Evolutionary conservation across 148 eudicot species (phyloP), one percentile per base, ranked within the genome.

Genomic region (Hydrangea macrophylla): DNA sequence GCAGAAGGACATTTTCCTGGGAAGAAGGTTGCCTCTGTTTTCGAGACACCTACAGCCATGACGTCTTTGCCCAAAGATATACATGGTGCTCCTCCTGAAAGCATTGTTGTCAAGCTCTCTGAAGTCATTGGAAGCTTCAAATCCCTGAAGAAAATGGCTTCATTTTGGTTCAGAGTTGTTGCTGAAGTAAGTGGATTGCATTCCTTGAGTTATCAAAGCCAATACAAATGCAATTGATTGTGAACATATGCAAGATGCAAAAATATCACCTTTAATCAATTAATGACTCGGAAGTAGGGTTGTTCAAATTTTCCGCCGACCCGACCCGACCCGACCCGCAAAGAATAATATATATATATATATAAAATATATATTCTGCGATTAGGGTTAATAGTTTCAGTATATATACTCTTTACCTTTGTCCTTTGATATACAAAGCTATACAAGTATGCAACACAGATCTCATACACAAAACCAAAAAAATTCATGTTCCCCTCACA

Each of bases 101-200:
- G 90, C 81, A 79, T 93, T 82, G 74, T 90, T 68, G 87, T 82
- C 70, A 81, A 82, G 80, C 81, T 93, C 60, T 74, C 98, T 80
- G 98, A 93, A 84, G 91, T 88, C 58, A 77, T 88, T 73, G 96
- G 98, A 73, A 88, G 89, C 81, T 83, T 93, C 58, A 90, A 82
- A 74, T 81, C 92, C 31, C 58, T 90, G 67, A 81, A 75, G 62
- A 90, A 90, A 77, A 90, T 90, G 90, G 90, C 92, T 53, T 70
- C 79, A 27, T 86, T 86, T 74, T 93, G 98, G 98, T 71, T 71
- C 68, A 86, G 86, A 74, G 70, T 88, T 79, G 85, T 93, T 74
- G 73, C 83, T 35, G 96, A 90, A 80, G 98, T 93, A 86, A 90
- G 98, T 84, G 48, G 23, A 55, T 25, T 9, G 39, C 18, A 25